Conservation (phyloP, 768 basidiomycete species). For the Mycena belliarum region DNA sequence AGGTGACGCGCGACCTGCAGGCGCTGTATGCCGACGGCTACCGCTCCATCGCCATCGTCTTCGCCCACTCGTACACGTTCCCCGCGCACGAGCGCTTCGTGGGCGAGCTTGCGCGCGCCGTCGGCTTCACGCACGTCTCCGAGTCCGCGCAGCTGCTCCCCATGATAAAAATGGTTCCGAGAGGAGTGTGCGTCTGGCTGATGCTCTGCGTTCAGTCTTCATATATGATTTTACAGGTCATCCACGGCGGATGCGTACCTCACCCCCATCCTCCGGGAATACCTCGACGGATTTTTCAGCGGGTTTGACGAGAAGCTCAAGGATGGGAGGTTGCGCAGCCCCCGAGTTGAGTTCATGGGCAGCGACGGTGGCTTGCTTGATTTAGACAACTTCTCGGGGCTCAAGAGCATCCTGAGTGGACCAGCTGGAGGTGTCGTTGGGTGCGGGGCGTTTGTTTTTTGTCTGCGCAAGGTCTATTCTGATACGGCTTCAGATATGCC, state of each 20-base stretch:
- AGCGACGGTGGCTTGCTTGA: slow-evolving; percentile 88
- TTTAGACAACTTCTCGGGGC: slow-evolving; percentile 81
- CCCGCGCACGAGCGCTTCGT: slow-evolving; percentile 81
- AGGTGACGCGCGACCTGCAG: slow-evolving; percentile 62
- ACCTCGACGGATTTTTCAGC: slow-evolving; percentile 88
- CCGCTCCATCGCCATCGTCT: slow-evolving; percentile 84
- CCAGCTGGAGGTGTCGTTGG: slow-evolving; percentile 97
- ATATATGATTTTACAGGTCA: too few relatives aligned
- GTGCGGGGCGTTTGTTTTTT: background rate
- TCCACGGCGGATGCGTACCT: slow-evolving; percentile 83
- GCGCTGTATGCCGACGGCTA: slow-evolving; percentile 79
- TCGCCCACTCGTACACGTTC: slow-evolving; percentile 91
- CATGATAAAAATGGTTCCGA: slow-evolving; percentile 95
- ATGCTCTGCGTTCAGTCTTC: too few relatives aligned
- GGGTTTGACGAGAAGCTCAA: slow-evolving; percentile 81
- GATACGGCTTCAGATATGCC: slow-evolving; percentile 49
- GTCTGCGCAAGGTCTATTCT: background rate
- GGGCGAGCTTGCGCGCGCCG: slow-evolving; percentile 67
- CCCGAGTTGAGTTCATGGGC: slow-evolving; percentile 93
- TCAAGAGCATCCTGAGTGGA: slow-evolving; percentile 91
- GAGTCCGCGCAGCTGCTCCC: slow-evolving; percentile 85
- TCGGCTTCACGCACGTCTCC: slow-evolving; percentile 92
- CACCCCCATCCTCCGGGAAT: slow-evolving; percentile 81
- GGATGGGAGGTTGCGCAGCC: slow-evolving; percentile 57
- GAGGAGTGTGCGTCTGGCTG: slow-evolving; percentile 59